Evolutionary conservation across 2,329 filamentous ascomycete species (phyloP).

Genomic region (Talaromyces islandicus): DNA sequence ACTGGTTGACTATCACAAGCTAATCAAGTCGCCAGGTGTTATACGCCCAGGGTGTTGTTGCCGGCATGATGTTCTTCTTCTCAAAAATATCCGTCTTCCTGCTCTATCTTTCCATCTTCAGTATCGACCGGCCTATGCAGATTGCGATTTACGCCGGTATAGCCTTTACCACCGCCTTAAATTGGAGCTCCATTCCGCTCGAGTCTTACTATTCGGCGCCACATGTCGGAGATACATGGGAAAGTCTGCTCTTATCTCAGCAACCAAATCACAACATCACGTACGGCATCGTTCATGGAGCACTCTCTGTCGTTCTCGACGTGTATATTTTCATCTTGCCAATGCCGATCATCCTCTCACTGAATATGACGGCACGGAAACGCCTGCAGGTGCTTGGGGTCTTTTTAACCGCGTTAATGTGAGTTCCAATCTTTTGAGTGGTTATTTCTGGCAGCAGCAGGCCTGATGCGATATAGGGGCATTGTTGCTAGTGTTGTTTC

Average conservation of each 20-base stretch:
- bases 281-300: not conserved
- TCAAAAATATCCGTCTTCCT: not conserved
- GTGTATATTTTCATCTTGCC: not conserved
- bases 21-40: not conserved
- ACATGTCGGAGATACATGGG: not conserved
- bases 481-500: not conserved
- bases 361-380: not conserved
- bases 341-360: not conserved
- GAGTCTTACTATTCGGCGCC: not conserved
- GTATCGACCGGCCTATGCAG: not conserved
- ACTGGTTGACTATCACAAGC: not conserved
- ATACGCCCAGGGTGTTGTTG: not conserved
- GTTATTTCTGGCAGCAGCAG: not conserved
- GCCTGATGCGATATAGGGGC: not conserved
- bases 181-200: not conserved
- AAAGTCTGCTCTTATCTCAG: not conserved
- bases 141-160: not conserved
- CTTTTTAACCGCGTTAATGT: not conserved
- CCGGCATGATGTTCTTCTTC: not conserved
- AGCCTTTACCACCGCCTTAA: not conserved
- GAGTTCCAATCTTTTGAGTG: not conserved
- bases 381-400: not conserved
- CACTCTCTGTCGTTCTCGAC: not conserved
- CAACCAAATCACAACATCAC: not conserved
- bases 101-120: not conserved